Percentiles rank a stretch among this genome's conserved stretches.
Conservation (phyloP, 768 basidiomycete species). For the Leccinum subgranulosum region DNA sequence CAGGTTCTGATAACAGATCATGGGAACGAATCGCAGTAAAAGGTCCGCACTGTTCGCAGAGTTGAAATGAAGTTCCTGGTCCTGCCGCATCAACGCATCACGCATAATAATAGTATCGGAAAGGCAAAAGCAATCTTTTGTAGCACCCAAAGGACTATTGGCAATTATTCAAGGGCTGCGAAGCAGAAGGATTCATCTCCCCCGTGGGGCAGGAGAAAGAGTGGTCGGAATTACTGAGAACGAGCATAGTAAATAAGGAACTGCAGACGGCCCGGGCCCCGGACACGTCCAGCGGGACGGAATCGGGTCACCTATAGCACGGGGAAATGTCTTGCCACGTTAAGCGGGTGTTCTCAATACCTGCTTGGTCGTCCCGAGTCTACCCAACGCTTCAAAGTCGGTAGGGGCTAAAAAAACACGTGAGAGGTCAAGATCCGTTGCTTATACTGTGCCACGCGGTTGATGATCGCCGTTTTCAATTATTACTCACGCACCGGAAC, state of each 20-base stretch:
- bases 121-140: not conserved
- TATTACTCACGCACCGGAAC: not conserved
- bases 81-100: not conserved
- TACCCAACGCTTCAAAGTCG: not conserved
- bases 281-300: not conserved
- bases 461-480: not conserved
- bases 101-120: not conserved
- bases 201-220: not conserved
- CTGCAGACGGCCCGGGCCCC: not conserved
- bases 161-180: not conserved
- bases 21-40: not conserved
- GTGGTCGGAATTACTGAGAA: not conserved
- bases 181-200: not conserved
- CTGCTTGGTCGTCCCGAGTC: not conserved
- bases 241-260: not conserved
- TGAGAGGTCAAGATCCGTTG: not conserved
- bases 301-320: not conserved
- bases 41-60: not conserved
- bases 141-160: not conserved
- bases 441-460: conserved; percentile 10
- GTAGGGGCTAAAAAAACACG: not conserved
- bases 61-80: not conserved
- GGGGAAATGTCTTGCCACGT: not conserved
- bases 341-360: not conserved
- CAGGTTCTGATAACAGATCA: not conserved